Evolutionary conservation across 495 filamentous ascomycete species (phyloP), one percentile per base, ranked within the genome.

Genomic region (Achaetomiella virescens): DNA sequence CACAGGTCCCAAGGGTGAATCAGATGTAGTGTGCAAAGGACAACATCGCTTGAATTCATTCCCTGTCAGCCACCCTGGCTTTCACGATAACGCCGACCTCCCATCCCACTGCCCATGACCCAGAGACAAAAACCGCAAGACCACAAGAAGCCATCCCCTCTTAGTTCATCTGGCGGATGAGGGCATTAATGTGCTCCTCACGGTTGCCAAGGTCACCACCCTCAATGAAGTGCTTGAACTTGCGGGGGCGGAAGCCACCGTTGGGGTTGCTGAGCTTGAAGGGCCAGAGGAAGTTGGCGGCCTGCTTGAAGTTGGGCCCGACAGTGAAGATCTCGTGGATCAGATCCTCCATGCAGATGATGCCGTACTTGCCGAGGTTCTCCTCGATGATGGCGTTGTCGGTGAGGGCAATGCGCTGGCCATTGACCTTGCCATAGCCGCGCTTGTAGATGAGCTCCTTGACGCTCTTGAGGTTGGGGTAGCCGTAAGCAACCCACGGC

Each of bases 371-470:
- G 78, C 93, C 93, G 65, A 98, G 84, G 81, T 81, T 82, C 78
- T 89, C 85, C 85, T 98, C 93, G 64, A 98, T 92, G 76, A 98
- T 81, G 70, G 88, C 78, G 84, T 98, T 98, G 81, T 98, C 93
- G 70, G 93, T 97, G 55, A 97, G 84, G 50, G 93, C 79, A 72
- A 95, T 84, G 68, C 95, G 90, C 82, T 96, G 89, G 83, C 91
- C 91, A 78, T 96, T 81, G 73, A 96, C 76, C 85, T 97, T 97
- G 71, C 90, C 92, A 73, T 97, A 96, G 70, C 92, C 92, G 64
- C 92, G 91, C 88, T 97, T 98, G 85, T 97, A 97, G 82, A 97
- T 81, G 72, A 98, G 89, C 81, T 98, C 93, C 73, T 92, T 92
- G 75, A 98, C 87, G 75, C 82, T 86, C 87, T 97, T 98, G 61